Conservation (phyloP, 2,329 filamentous ascomycete species). For the Trichophyton schoenleinii region DNA sequence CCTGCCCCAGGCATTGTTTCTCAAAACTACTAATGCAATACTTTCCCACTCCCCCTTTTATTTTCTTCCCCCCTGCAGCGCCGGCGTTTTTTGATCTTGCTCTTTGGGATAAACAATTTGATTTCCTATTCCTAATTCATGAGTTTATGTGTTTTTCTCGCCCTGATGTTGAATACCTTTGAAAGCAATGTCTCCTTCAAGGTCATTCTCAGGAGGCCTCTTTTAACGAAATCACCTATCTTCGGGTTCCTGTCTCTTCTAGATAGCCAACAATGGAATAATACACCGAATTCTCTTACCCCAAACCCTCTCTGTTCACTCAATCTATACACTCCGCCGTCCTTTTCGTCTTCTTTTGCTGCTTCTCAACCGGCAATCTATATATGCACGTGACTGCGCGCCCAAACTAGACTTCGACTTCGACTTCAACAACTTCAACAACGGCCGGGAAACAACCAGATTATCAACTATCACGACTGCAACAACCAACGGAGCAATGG, state of each 20-base stretch:
- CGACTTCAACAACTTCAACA: neutral
- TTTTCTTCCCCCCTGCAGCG: neutral
- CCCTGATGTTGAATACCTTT: neutral
- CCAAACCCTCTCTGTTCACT: no score
- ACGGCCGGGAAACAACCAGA: neutral
- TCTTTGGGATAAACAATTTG: neutral
- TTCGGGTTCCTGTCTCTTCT: neutral
- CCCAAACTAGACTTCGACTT: neutral
- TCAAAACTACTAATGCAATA: constrained; percentile 11
- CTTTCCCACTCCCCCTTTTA: neutral
- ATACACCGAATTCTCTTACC: no score
- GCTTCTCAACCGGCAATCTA: neutral
- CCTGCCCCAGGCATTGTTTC: constrained; percentile 24
- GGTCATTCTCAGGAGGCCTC: no score
- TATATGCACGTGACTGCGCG: neutral
- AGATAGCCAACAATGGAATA: neutral
- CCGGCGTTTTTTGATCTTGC: neutral
- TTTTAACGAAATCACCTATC: neutral
- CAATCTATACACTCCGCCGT: neutral
- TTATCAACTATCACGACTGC: neutral
- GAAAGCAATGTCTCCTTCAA: neutral
- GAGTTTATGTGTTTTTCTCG: neutral
- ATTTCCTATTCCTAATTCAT: neutral
- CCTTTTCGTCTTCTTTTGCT: no score
- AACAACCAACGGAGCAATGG: neutral